Conservation (phyloP, 495 filamentous ascomycete species). For the Alectoria sarmentosa region DNA sequence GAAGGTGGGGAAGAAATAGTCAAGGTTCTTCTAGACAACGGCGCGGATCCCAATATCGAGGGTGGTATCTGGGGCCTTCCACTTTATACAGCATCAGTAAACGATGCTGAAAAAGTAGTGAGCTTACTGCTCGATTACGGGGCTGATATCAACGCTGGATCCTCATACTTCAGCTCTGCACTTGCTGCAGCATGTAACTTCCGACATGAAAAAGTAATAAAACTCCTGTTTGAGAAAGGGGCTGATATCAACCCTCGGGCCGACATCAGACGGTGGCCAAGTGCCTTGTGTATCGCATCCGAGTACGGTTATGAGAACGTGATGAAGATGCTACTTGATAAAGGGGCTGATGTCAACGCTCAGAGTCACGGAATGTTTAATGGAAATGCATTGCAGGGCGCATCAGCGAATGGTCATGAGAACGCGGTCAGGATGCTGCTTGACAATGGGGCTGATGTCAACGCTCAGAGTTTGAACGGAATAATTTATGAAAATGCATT, state of each 20-base stretch:
- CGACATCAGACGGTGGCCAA: background rate
- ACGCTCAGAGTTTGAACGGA: too few relatives aligned
- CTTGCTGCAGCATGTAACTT: background rate
- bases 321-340: constrained; percentile 23
- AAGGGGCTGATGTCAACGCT: constrained; percentile 20
- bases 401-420: constrained; percentile 29
- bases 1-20: background rate
- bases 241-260: background rate
- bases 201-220: background rate
- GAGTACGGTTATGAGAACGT: constrained; percentile 22
- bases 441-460: constrained; percentile 24
- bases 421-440: constrained; percentile 27
- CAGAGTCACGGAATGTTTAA: background rate
- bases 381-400: constrained; percentile 18
- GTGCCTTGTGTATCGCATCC: constrained; percentile 21
- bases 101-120: background rate
- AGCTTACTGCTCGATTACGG: background rate
- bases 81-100: background rate
- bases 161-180: background rate
- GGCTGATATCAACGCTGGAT: background rate
- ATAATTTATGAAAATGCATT: too few relatives aligned
- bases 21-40: background rate
- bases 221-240: background rate
- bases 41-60: background rate
- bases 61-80: background rate